Conservation (phyloP, 2,329 filamentous ascomycete species). For the Colletotrichum sp. region DNA sequence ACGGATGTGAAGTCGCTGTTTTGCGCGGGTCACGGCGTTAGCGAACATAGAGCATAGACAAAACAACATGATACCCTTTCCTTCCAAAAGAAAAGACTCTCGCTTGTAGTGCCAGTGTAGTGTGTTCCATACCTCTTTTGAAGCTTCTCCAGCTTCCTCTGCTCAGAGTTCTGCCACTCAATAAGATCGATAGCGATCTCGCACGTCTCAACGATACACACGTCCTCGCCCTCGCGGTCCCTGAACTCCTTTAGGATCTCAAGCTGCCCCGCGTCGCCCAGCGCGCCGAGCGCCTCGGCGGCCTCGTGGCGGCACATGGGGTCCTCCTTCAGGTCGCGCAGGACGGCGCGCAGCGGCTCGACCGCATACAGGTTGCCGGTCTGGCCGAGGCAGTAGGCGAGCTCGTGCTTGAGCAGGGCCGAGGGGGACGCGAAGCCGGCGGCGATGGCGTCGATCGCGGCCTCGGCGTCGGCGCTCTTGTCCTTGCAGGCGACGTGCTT, state of each 20-base stretch:
- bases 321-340: constrained; percentile 84
- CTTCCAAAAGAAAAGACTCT: not conserved
- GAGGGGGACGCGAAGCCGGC: constrained; percentile 85
- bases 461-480: constrained; percentile 63
- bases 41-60: not conserved
- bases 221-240: constrained; percentile 77
- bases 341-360: constrained; percentile 72
- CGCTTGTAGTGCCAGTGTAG: not conserved
- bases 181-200: constrained; percentile 96
- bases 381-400: constrained; percentile 96
- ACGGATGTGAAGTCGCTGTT: constrained; percentile 91
- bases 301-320: constrained; percentile 96
- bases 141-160: constrained; percentile 75
- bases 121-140: constrained; percentile 71
- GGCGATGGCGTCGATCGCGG: constrained; percentile 80
- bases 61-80: not conserved
- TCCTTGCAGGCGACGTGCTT: constrained; percentile 84
- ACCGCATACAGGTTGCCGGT: constrained; percentile 79
- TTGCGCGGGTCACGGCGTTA: constrained; percentile 16
- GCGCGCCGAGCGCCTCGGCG: constrained; percentile 89
- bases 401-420: constrained; percentile 91
- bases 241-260: constrained; percentile 75
- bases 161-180: constrained; percentile 85
- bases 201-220: constrained; percentile 91
- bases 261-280: constrained; percentile 78